Base-by-base conservation (phyloP, 2,329 filamentous ascomycete genomes). In the Fusarium citri region DNA sequence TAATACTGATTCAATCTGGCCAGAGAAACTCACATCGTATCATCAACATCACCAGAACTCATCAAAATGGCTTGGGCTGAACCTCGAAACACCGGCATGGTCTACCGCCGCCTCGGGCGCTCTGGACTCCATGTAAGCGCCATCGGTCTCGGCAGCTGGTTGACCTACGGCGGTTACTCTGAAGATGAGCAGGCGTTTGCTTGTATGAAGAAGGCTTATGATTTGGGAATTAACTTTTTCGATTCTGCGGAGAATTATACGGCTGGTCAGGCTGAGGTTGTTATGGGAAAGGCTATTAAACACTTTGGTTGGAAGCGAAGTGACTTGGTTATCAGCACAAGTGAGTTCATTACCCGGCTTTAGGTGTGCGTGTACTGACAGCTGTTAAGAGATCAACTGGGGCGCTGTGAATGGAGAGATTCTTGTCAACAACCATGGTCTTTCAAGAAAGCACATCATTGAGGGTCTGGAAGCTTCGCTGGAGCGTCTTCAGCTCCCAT, bases 121-220 rank as follows among this genome's bases (percentile, higher is more conserved):
- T 89, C 88, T 8, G 90, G 90, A 16, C 83, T 92, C 7, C 88
- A 92, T 74, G 88, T 92, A 42, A 92, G 89, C 14, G 88, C 86
- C 12, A 88, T 92, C 48, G 87, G 88, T 3, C 82, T 92, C 1
- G 91, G 87, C 37, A 85, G 87, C 48, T 89, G 88, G 88, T 82
- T 92, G 55, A 92, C 90, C 2, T 91, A 90, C 65, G 89, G 89
- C 55, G 89, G 88, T 5, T 87, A 90, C 70, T 86, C 89, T n/a
- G 85, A 86, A 45, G 86, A 89, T 71, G 87, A 90, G 57, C 85
- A 85, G 66, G 85, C 88, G 0, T 88, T 87, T 74, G 83, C 84
- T 48, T 89, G 87, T 75, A 87, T 89, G 85, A 88, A 89, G 80
- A 83, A 85, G 45, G 88, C 88, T 3, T 89, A 87, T 68, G 86